Evolutionary conservation across 306 rosid genomes (phyloP).

Genomic region (Castanea sativa): DNA sequence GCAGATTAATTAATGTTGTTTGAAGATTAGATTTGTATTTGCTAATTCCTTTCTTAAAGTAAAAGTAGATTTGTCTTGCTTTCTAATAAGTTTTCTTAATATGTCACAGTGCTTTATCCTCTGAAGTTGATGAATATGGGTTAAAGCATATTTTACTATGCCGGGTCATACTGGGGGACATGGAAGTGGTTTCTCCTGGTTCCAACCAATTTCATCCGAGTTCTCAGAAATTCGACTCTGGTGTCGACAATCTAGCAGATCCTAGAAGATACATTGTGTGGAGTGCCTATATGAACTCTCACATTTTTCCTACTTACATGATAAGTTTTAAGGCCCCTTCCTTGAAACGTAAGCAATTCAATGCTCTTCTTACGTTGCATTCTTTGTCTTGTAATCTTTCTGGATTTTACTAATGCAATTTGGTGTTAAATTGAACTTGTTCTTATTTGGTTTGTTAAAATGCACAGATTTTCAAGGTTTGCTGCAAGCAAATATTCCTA

Average conservation of each 20-base stretch:
- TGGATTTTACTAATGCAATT: too few species aligned
- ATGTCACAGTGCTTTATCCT: constrained; percentile 31
- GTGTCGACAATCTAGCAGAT: constrained; percentile 35
- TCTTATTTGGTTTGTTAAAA: not conserved
- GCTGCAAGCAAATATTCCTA: constrained; percentile 5
- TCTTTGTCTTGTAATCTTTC: too few species aligned
- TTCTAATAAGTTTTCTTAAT: not conserved
- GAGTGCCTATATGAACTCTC: constrained; percentile 54
- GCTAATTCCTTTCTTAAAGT: too few species aligned
- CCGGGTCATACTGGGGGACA: constrained; percentile 49
- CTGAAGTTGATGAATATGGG: constrained; percentile 40
- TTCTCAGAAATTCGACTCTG: constrained; percentile 40
- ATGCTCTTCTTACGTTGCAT: not conserved
- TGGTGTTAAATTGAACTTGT: not conserved
- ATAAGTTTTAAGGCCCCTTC: constrained; percentile 40
- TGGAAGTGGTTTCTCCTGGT: constrained; percentile 37
- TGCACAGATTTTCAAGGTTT: constrained; percentile 32
- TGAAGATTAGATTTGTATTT: not conserved
- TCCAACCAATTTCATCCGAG: constrained; percentile 51
- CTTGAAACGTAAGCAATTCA: constrained; percentile 7
- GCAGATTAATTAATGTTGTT: not conserved
- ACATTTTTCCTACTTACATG: constrained; percentile 41
- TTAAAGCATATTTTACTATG: constrained; percentile 50
- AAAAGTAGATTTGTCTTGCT: not conserved
- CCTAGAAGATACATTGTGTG: constrained; percentile 45